Base-by-base conservation (phyloP, 1,284 basidiomycete species). In the Calocybe gambosa region DNA sequence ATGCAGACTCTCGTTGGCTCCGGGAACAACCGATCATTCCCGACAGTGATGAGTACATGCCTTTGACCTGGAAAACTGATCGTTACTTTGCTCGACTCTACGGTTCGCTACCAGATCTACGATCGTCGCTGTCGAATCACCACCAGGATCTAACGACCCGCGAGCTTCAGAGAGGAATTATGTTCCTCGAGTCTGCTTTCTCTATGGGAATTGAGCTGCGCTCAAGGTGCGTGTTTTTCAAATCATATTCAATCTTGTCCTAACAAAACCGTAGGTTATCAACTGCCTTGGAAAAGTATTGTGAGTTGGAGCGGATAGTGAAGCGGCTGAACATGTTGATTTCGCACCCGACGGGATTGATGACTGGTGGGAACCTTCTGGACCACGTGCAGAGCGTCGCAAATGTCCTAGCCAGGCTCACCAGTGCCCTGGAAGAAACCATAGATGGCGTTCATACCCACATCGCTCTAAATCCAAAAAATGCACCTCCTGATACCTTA, bases 131-230 rank as follows among this genome's bases (percentile, higher is more conserved):
- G 43, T 71, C 78, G 7, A 65, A 73, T 25, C 94, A 97, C 63
- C 86, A 90, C 59, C 64, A 75, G 0, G 95, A 99, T 60, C 62
- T 99, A 35, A 76, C 80, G 6, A 91, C 90, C 9, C 81, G 87
- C 5, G 94, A 99, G 52, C 70, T 98, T 10, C 85, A 85, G 58
- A 77, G 90, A 47, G 92, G 86, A 4, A 65, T 90, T 18, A 82
- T 78, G 51, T 78, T 89, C 46, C 74, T 92, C 6, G 93, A 98
- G 65, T 92, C 87, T 40, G 74, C 81, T 1, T 83, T 87, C 62
- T 74, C 74, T 2, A 65, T 82, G 29, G 83, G 84, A 0, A 56
- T 92, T 5, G 74, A 74, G 41, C 56, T 71, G 15, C 65, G 78
- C 56, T 59, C 67, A 40, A 58, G 65, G 78, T 80, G 58, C 51